A percentile compares a stretch with the other conserved stretches of the same genome.
Evolutionary conservation across 176 grass and related monocot species (phyloP).

Genomic region (Carex scoparia): DNA sequence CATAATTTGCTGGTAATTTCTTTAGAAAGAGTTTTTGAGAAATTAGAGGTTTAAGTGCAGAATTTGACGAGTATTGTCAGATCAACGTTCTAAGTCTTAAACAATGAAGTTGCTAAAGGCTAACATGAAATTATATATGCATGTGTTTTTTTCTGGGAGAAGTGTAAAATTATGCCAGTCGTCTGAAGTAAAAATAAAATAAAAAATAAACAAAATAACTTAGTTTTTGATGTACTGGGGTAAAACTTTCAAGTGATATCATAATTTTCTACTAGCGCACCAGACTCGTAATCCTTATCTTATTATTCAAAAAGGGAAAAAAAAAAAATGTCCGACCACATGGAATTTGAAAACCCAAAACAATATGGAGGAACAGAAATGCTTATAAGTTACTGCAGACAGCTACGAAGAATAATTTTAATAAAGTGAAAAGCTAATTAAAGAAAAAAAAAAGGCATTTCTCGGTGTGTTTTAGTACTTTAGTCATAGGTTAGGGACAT

Average conservation of each 20-base stretch:
- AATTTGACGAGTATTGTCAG: background rate
- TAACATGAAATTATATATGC: too few relatives aligned
- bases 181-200: too few relatives aligned
- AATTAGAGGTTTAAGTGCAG: background rate
- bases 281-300: background rate
- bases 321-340: background rate
- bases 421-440: slow-evolving; percentile 15
- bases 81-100: background rate
- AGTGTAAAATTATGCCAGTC: too few relatives aligned
- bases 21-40: background rate
- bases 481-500: background rate
- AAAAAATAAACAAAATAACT: too few relatives aligned
- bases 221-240: too few relatives aligned
- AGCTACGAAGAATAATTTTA: slow-evolving; percentile 23
- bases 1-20: background rate
- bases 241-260: too few relatives aligned
- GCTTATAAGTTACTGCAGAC: background rate
- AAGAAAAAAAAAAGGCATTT: background rate
- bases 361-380: background rate
- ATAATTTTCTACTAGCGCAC: too few relatives aligned
- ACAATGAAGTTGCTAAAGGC: background rate
- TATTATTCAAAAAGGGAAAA: background rate
- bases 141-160: too few relatives aligned
- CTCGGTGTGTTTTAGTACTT: background rate
- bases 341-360: too few relatives aligned